A percentile compares a stretch with the other conserved stretches of the same genome.
Conservation (phyloP, 2,329 filamentous ascomycete genomes). For the Karstenula rhodostoma region DNA sequence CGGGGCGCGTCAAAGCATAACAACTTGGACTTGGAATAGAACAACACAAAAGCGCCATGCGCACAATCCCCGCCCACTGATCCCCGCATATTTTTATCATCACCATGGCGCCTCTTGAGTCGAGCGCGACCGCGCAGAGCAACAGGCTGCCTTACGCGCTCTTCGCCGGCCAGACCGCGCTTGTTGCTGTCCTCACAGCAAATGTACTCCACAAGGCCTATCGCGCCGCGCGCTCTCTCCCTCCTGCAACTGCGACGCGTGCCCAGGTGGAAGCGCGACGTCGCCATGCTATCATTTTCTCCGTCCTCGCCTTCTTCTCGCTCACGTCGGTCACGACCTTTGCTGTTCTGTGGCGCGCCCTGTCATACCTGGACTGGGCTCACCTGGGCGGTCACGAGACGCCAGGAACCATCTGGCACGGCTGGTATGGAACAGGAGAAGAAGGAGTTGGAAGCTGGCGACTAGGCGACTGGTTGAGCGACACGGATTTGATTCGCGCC, state of each 20-base stretch:
- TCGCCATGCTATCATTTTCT: constrained; percentile 51
- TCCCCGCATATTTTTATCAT: neutral
- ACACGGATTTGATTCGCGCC: constrained; percentile 62
- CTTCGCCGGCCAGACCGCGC: constrained; percentile 40
- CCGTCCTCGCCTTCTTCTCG: constrained; percentile 56
- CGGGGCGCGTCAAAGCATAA: constrained; percentile 32
- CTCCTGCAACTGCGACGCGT: constrained; percentile 46
- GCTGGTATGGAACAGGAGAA: constrained; percentile 50
- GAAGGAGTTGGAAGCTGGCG: constrained; percentile 45
- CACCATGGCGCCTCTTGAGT: constrained; percentile 48
- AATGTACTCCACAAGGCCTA: constrained; percentile 40
- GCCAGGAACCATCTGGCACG: constrained; percentile 52
- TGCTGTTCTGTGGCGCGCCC: constrained; percentile 53
- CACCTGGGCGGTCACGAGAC: constrained; percentile 49
- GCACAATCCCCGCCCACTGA: constrained; percentile 20
- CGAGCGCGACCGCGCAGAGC: constrained; percentile 36
- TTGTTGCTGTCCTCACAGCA: constrained; percentile 41
- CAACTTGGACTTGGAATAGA: constrained; percentile 10
- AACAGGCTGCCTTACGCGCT: constrained; percentile 45
- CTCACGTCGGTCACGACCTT: constrained; percentile 56
- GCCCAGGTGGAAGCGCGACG: constrained; percentile 39
- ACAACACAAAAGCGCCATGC: constrained; percentile 4
- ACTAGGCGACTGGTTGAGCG: constrained; percentile 62
- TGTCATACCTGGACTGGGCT: constrained; percentile 63
- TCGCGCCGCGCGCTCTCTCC: constrained; percentile 41